Evolutionary conservation across 192 early-diverging fungal genomes (phyloP).

Genomic region (Coemansia asiatica): DNA sequence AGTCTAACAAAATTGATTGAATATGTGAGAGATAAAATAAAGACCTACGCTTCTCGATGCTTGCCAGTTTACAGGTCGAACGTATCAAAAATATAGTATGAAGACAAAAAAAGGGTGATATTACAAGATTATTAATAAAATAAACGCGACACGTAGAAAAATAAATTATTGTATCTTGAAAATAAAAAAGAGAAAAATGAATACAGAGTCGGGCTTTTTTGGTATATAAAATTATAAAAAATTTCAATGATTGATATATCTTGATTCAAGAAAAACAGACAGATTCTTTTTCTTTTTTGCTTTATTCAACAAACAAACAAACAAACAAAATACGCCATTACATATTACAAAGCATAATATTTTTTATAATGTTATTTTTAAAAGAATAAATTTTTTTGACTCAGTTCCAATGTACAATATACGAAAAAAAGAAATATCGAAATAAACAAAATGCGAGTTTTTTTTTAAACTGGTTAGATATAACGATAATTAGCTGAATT

Average conservation of each 20-base stretch:
- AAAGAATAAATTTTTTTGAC: background rate
- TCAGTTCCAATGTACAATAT: background rate
- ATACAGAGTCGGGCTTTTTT: too few relatives aligned
- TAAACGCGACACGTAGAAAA: background rate
- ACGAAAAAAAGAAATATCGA: background rate
- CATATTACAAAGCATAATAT: background rate
- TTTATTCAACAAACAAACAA: too few relatives aligned
- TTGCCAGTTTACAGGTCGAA: too few relatives aligned
- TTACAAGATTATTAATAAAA: background rate
- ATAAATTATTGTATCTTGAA: background rate
- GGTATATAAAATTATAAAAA: too few relatives aligned
- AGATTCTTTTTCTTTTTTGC: too few relatives aligned
- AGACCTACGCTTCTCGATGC: too few relatives aligned
- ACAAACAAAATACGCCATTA: background rate
- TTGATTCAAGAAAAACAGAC: background rate
- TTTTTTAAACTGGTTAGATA: background rate
- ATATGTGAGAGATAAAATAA: too few relatives aligned
- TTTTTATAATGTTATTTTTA: too few relatives aligned
- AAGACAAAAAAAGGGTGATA: background rate
- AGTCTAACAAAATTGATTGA: too few relatives aligned
- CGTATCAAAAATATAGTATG: too few relatives aligned
- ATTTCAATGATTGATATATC: background rate
- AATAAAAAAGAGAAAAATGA: background rate
- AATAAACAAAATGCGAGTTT: background rate
- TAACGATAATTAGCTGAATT: background rate